Base-by-base conservation (phyloP, 2,329 filamentous ascomycete genomes). In the Talaromyces sp. region DNA sequence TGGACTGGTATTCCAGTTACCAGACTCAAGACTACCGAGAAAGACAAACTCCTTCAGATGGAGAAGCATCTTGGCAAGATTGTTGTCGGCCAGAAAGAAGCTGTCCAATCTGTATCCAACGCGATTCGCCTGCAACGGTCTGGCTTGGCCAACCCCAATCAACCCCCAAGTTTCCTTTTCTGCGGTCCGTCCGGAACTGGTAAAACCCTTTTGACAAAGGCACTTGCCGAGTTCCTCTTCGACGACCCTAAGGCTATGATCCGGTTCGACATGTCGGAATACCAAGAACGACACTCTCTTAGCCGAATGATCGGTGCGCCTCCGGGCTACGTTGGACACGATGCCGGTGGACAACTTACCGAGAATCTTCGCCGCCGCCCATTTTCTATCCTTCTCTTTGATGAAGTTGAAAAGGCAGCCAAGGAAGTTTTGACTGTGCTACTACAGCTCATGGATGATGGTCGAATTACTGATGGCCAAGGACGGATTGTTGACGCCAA, bases 1-100 rank as follows among this genome's bases (percentile, higher is more conserved):
- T 97, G 93, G 91, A 99, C 95, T n/a, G 95, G 95, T 65, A 99
- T 99, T 68, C 95, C 95, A 1, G 91, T 99, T 62, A 98, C 92
- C 4, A 85, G 93, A 63, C 86, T 99, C 46, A 93, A 90, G 80
- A 97, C 95, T 0, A 90, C 92, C 0, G 95, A 99, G 78, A 98
- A 96, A 79, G 95, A 99, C 75, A 98, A 98, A 82, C 84, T 99
- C n/a, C 84, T 99, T 64, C 84, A 96, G 70, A 99, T 99, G 95
- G 95, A 99, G 78, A 89, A 86, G 70, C 87, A 89, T 53, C 86
- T 99, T 7, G 81, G 85, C 65, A 89, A 92, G 74, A 79, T 96
- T 26, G 95, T 99, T 19, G 87, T 99, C 57, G 95, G 95, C 56
- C 95, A 99, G 77, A 91, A 87, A 73, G 95, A 99, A 78, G 95